These are phyloP conservation scores for Colletotrichum navitas DNA, from an alignment of 2,329 filamentous ascomycete species.

Conservation along the genomic window DNA sequence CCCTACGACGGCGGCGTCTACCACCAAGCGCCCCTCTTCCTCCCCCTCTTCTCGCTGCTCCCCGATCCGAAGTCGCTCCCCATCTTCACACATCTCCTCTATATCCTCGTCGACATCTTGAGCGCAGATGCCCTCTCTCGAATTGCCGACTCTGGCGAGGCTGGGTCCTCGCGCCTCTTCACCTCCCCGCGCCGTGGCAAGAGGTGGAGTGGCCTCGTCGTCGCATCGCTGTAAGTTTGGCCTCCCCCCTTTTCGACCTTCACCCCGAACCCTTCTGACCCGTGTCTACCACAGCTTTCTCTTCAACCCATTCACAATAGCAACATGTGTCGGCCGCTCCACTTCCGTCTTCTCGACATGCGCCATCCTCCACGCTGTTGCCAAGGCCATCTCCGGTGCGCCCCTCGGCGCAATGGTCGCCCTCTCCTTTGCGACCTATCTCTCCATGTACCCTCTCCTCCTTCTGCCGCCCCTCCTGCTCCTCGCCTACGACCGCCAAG, in stretches of 20 bases:
- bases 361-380: slow-evolving; percentile 86
- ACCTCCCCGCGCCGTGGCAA: slow-evolving; percentile 82
- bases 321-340: slow-evolving; percentile 89
- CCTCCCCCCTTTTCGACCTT: background rate
- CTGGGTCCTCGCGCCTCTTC: slow-evolving; percentile 79
- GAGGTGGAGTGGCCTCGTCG: slow-evolving; percentile 78
- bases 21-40: slow-evolving; percentile 86
- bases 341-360: slow-evolving; percentile 91
- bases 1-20: slow-evolving; percentile 94
- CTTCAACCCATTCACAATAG: slow-evolving; percentile 94
- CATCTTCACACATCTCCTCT: slow-evolving; percentile 83
- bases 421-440: slow-evolving; percentile 87
- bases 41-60: slow-evolving; percentile 91
- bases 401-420: slow-evolving; percentile 84
- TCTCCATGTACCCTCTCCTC: slow-evolving; percentile 91
- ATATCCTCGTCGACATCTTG: slow-evolving; percentile 83
- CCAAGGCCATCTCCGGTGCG: slow-evolving; percentile 81
- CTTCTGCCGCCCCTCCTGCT: slow-evolving; percentile 86
- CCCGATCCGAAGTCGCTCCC: slow-evolving; percentile 77
- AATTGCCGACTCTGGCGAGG: slow-evolving; percentile 86
- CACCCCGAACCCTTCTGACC: slow-evolving; percentile 82
- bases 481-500: slow-evolving; percentile 80
- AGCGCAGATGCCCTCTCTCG: slow-evolving; percentile 82
- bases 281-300: slow-evolving; percentile 74
- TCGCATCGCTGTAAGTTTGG: slow-evolving; percentile 79